phyloP scores from a whole-genome alignment of 176 grass and related monocot genomes.

The Oryza australiensis region DNA sequence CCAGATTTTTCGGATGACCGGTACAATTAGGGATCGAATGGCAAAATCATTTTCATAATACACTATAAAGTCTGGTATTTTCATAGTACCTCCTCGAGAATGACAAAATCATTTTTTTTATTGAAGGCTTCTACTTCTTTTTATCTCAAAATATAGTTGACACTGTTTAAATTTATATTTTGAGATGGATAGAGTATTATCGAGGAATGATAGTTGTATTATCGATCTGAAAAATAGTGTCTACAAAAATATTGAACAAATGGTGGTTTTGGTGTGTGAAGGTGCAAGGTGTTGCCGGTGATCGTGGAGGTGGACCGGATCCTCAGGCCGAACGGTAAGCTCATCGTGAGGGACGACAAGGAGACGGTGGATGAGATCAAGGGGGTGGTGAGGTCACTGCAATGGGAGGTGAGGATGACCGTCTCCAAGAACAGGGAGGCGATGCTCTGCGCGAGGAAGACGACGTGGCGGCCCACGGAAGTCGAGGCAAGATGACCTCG shows the following conservation, averaged over 20 bases:
- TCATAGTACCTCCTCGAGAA: no score
- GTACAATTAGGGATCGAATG: no score
- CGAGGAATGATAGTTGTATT: background rate
- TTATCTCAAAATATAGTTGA: no score
- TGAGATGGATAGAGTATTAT: no score
- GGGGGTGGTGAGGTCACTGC: conserved; percentile 68
- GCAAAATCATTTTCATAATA: no score
- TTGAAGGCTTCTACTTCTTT: no score
- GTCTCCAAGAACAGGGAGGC: conserved; percentile 65
- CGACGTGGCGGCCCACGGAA: conserved; percentile 73
- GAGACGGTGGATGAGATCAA: conserved; percentile 70
- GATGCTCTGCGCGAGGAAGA: conserved; percentile 82
- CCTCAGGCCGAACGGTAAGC: conserved; percentile 68
- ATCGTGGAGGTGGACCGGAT: conserved; percentile 87
- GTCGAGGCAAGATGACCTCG: conserved; percentile 35
- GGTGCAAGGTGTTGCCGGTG: conserved; percentile 71
- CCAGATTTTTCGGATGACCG: no score
- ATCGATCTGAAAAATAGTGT: background rate
- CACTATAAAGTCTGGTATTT: no score
- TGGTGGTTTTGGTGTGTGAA: background rate
- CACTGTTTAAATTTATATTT: no score
- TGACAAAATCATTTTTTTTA: no score
- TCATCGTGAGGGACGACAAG: conserved; percentile 74
- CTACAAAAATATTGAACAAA: no score
- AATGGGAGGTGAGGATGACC: conserved; percentile 79